Evolutionary conservation across 2,329 filamentous ascomycete species (phyloP).

Genomic region (Magnaporthales sp.): DNA sequence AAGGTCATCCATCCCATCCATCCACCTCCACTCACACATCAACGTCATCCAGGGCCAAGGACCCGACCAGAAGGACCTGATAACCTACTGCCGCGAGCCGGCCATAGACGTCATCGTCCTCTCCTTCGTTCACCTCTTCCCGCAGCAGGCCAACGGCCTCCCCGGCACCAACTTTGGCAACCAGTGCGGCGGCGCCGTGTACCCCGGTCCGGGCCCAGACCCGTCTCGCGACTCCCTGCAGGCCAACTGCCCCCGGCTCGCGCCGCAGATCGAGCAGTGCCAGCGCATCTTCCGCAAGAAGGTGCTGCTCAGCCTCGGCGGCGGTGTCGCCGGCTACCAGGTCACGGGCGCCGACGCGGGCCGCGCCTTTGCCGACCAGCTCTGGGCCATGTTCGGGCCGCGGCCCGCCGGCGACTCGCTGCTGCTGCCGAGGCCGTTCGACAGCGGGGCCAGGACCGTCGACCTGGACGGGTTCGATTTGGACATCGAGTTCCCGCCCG

Average conservation of each 20-base stretch:
- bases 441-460: constrained; percentile 15
- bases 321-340: constrained; percentile 24
- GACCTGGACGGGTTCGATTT: constrained; percentile 34
- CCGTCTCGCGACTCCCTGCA: not conserved
- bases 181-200: constrained; percentile 24
- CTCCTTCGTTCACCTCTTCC: constrained; percentile 32
- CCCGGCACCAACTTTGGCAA: constrained; percentile 32
- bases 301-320: constrained; percentile 31
- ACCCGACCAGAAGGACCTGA: constrained; percentile 24
- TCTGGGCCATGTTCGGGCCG: constrained; percentile 33
- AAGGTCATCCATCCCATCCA: not conserved
- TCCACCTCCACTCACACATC: not conserved
- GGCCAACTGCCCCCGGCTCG: constrained; percentile 16
- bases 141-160: constrained; percentile 30
- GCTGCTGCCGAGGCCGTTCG: constrained; percentile 26
- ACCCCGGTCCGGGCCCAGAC: constrained; percentile 21
- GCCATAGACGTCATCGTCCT: constrained; percentile 33
- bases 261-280: constrained; percentile 27
- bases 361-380: constrained; percentile 22
- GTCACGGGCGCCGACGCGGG: constrained; percentile 26
- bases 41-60: constrained; percentile 27
- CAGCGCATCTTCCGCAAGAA: constrained; percentile 28
- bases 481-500: constrained; percentile 25
- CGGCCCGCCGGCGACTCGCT: not conserved
- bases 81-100: constrained; percentile 27